These are phyloP conservation scores for Gastrolobium villosum DNA, from an alignment of 306 rosid genomes.

Conservation along the genomic window DNA sequence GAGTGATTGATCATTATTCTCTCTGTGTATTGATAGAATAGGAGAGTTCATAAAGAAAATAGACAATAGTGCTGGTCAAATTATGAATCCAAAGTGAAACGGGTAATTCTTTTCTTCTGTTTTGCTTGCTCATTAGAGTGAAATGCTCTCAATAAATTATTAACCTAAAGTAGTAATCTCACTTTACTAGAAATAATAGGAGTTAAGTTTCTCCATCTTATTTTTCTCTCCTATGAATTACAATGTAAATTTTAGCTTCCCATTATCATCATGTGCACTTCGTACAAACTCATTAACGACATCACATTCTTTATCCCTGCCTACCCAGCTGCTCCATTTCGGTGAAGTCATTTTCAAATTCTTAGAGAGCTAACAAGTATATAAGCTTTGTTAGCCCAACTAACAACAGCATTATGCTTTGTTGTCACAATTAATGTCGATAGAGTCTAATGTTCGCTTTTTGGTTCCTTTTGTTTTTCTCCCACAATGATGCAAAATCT, in stretches of 20 bases:
- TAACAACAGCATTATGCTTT: slow-evolving; percentile 39
- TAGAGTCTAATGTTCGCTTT: neutral
- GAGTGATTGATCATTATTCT: slow-evolving; percentile 46
- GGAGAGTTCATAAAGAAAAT: slow-evolving; percentile 16
- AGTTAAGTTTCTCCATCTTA: slow-evolving; percentile 26
- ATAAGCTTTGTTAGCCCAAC: slow-evolving; percentile 23
- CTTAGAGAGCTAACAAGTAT: slow-evolving; percentile 8
- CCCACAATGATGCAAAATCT: neutral
- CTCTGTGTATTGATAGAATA: neutral
- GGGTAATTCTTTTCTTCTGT: neutral
- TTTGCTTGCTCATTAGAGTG: neutral
- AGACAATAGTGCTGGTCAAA: slow-evolving; percentile 15
- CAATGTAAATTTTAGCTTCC: slow-evolving; percentile 46
- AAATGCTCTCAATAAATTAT: slow-evolving; percentile 41
- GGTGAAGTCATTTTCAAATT: slow-evolving; percentile 34
- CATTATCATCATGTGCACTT: slow-evolving; percentile 51
- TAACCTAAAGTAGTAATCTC: slow-evolving; percentile 47
- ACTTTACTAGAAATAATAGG: slow-evolving; percentile 48
- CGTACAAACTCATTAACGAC: slow-evolving; percentile 52
- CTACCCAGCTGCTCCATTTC: slow-evolving; percentile 48
- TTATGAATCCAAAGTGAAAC: slow-evolving; percentile 41
- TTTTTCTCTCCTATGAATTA: slow-evolving; percentile 35
- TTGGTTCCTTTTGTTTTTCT: neutral
- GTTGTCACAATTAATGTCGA: slow-evolving; percentile 22
- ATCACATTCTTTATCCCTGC: slow-evolving; percentile 42